Percentiles rank a stretch among this genome's conserved stretches.
These are phyloP conservation scores for Colletotrichum lentis DNA, from an alignment of 2,329 filamentous ascomycete genomes.

Conservation along the genomic window DNA sequence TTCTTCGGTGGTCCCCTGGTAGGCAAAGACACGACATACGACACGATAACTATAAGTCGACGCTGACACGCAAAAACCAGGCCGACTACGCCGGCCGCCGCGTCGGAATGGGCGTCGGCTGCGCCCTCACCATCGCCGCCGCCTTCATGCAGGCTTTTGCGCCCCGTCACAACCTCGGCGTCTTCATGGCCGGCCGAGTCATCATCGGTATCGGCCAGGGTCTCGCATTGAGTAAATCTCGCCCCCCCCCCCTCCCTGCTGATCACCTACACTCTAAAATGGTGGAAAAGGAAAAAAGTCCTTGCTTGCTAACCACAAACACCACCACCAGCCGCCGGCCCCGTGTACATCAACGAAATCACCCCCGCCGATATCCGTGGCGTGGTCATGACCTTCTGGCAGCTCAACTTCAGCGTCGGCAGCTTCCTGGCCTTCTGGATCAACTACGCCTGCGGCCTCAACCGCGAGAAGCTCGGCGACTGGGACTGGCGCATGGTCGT, in stretches of 20 bases:
- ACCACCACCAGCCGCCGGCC: conserved; percentile 62
- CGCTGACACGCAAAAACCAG: conserved; percentile 37
- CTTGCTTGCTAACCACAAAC: too few relatives aligned
- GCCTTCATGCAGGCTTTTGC: conserved; percentile 72
- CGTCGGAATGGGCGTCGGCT: conserved; percentile 67
- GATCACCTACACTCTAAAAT: not conserved
- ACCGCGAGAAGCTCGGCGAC: conserved; percentile 65
- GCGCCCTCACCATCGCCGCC: conserved; percentile 67
- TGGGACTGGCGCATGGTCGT: conserved; percentile 79
- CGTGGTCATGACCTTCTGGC: conserved; percentile 75
- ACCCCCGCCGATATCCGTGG: conserved; percentile 70
- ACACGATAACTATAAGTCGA: too few relatives aligned
- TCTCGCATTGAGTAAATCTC: conserved; percentile 59
- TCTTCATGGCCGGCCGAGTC: conserved; percentile 70
- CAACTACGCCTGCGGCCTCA: conserved; percentile 63
- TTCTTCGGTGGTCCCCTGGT: conserved; percentile 71
- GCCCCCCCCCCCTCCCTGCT: not conserved
- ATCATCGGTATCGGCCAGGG: conserved; percentile 73
- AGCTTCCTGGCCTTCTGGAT: conserved; percentile 69
- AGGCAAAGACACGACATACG: conserved; percentile 20
- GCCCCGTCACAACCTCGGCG: conserved; percentile 64
- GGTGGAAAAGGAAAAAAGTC: too few relatives aligned
- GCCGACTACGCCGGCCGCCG: conserved; percentile 66
- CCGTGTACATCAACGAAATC: conserved; percentile 76
- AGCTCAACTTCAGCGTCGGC: conserved; percentile 72